Evolutionary conservation across 2,329 filamentous ascomycete genomes (phyloP).

Genomic region (Colletotrichum zoysiae): DNA sequence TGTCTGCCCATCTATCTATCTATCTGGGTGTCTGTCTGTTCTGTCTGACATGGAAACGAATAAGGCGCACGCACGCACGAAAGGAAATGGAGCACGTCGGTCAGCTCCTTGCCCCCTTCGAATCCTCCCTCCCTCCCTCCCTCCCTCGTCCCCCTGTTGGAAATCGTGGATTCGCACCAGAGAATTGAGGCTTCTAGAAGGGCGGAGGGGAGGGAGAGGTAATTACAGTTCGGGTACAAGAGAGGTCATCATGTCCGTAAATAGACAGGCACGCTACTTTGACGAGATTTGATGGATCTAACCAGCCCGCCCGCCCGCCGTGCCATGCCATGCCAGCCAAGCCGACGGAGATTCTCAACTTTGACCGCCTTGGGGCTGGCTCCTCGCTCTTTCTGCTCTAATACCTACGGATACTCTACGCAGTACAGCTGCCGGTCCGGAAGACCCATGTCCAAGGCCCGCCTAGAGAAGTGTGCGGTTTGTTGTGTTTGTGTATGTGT

Average conservation of each 20-base stretch:
- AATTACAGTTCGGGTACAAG: slow-evolving; percentile 33
- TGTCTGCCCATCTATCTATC: too few species aligned
- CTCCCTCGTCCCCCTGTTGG: slow-evolving; percentile 3
- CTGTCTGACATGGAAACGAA: slow-evolving; percentile 11
- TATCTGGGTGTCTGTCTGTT: too few species aligned
- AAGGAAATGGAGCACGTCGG: slow-evolving; percentile 18
- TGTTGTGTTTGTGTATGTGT: not conserved
- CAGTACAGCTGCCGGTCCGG: not conserved
- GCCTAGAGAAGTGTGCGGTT: not conserved
- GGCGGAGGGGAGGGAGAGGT: slow-evolving; percentile 18
- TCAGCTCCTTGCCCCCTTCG: not conserved
- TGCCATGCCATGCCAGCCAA: slow-evolving; percentile 4
- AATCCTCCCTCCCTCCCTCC: slow-evolving; percentile 12
- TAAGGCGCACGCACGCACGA: slow-evolving; percentile 9
- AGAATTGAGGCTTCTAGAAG: slow-evolving; percentile 19
- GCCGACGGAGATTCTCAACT: slow-evolving; percentile 23
- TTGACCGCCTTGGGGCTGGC: slow-evolving; percentile 17
- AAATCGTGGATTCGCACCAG: not conserved
- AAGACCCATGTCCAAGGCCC: slow-evolving; percentile 14
- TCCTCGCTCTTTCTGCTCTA: not conserved
- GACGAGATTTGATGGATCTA: slow-evolving; percentile 40
- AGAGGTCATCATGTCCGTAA: slow-evolving; percentile 40
- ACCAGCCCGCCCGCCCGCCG: not conserved
- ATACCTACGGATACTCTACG: too few species aligned
- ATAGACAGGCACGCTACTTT: slow-evolving; percentile 22